Percentiles rank a stretch among this genome's conserved stretches.
phyloP scores from a whole-genome alignment of 768 basidiomycete genomes.

The Agaricus sinodeliciosus region DNA sequence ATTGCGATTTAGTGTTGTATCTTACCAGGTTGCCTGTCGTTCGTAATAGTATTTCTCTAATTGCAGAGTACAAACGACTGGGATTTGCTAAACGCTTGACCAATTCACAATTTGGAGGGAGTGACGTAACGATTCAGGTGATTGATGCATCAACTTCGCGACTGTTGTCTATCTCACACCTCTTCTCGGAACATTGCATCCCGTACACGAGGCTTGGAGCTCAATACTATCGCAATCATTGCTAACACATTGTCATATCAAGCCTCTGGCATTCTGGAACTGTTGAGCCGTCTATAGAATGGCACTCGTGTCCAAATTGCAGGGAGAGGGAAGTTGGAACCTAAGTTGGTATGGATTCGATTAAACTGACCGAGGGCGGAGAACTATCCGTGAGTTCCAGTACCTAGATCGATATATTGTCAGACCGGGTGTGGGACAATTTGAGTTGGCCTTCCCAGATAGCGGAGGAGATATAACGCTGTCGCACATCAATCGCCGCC shows the following conservation, averaged over 20 bases:
- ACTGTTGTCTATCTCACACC: not conserved
- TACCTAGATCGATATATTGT: no score
- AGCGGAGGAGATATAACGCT: no score
- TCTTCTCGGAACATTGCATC: not conserved
- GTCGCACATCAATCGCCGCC: no score
- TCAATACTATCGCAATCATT: not conserved
- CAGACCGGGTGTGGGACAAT: no score
- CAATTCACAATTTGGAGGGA: not conserved
- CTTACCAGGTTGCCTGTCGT: not conserved
- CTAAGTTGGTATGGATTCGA: no score
- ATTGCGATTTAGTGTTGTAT: conserved; percentile 4
- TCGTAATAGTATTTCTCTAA: conserved; percentile 11
- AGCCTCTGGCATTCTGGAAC: not conserved
- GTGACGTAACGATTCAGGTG: not conserved
- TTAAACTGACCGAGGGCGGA: no score
- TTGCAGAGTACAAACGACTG: not conserved
- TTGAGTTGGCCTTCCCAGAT: no score
- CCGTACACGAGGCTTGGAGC: conserved; percentile 2
- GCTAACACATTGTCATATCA: not conserved
- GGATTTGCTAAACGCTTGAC: not conserved
- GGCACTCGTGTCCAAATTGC: not conserved
- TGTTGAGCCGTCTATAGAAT: not conserved
- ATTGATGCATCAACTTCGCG: conserved; percentile 1
- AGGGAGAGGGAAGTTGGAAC: no score
- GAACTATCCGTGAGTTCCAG: no score